phyloP scores from a whole-genome alignment of 257 asterid genomes.

The Linaria vulgaris region DNA sequence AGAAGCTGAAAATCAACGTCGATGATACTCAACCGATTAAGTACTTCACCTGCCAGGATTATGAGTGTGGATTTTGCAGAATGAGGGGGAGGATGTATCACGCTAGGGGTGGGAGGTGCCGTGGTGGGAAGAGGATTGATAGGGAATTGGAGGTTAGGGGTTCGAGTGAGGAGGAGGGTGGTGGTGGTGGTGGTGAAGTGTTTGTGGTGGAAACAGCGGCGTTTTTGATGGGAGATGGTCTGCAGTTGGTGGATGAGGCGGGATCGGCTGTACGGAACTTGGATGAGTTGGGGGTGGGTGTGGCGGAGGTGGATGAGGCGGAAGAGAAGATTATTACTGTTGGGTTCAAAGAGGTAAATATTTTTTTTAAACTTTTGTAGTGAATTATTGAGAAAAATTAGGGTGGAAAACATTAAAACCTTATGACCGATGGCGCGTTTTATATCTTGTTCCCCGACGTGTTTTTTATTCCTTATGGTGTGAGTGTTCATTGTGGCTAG shows the following conservation, averaged over 20 bases:
- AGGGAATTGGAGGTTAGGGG: not conserved
- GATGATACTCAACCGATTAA: not conserved
- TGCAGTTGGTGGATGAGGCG: not conserved
- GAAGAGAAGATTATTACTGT: constrained; percentile 13
- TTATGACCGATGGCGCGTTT: too few relatives aligned
- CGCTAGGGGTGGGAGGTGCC: not conserved
- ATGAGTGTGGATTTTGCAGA: not conserved
- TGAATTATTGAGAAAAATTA: too few relatives aligned
- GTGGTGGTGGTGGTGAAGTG: constrained; percentile 20
- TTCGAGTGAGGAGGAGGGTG: too few relatives aligned
- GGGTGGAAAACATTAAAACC: too few relatives aligned
- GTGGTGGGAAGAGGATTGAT: not conserved
- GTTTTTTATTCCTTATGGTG: too few relatives aligned
- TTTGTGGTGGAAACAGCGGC: not conserved
- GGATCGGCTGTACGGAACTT: constrained; percentile 16
- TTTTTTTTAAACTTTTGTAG: too few relatives aligned
- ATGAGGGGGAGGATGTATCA: not conserved
- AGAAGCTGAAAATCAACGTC: constrained; percentile 11
- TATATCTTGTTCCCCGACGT: too few relatives aligned
- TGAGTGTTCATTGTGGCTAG: too few relatives aligned
- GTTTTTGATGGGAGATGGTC: constrained; percentile 25
- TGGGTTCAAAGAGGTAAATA: constrained; percentile 24
- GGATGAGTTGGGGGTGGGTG: constrained; percentile 7
- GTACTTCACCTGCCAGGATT: not conserved
- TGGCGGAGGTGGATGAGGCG: constrained; percentile 1